Percentiles rank a stretch among this genome's conserved stretches.
Evolutionary conservation across 768 basidiomycete genomes (phyloP).

Genomic region (Sporobolomyces roseus): DNA sequence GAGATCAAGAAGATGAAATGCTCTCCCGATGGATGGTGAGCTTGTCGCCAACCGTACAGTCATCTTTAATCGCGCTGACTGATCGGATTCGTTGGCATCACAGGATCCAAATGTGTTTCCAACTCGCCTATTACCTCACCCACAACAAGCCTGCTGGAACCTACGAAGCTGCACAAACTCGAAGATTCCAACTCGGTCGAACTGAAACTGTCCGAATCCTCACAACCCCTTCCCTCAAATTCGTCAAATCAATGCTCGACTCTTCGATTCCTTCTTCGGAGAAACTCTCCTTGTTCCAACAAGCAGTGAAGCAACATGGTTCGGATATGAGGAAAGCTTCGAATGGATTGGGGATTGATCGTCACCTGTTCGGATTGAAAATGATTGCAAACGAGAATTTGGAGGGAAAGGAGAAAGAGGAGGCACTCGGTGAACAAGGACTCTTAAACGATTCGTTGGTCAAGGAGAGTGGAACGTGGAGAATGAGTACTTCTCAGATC

Average conservation of each 20-base stretch:
- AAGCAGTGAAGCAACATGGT: constrained; percentile 70
- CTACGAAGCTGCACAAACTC: constrained; percentile 90
- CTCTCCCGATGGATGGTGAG: constrained; percentile 71
- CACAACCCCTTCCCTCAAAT: constrained; percentile 75
- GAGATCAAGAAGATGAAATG: constrained; percentile 62
- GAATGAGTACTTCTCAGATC: constrained; percentile 83
- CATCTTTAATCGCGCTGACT: too few relatives aligned
- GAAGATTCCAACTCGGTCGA: constrained; percentile 79
- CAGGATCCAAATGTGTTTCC: constrained; percentile 78
- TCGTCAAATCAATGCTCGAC: constrained; percentile 81
- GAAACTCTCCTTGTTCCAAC: constrained; percentile 64
- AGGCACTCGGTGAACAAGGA: background rate
- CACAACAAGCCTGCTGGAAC: constrained; percentile 37
- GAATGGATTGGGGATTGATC: constrained; percentile 84
- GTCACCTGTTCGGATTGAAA: constrained; percentile 89
- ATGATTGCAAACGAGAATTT: constrained; percentile 57
- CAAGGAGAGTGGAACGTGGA: constrained; percentile 81
- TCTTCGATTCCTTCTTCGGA: constrained; percentile 50
- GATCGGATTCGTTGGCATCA: too few relatives aligned
- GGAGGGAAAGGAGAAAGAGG: constrained; percentile 53
- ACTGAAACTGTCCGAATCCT: constrained; percentile 89
- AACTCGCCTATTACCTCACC: constrained; percentile 87
- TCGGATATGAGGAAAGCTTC: constrained; percentile 84
- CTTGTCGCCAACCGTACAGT: too few relatives aligned
- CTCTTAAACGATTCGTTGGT: constrained; percentile 55